phyloP scores from a whole-genome alignment of 2,329 filamentous ascomycete species.

The Pyrenochaeta sp. region DNA sequence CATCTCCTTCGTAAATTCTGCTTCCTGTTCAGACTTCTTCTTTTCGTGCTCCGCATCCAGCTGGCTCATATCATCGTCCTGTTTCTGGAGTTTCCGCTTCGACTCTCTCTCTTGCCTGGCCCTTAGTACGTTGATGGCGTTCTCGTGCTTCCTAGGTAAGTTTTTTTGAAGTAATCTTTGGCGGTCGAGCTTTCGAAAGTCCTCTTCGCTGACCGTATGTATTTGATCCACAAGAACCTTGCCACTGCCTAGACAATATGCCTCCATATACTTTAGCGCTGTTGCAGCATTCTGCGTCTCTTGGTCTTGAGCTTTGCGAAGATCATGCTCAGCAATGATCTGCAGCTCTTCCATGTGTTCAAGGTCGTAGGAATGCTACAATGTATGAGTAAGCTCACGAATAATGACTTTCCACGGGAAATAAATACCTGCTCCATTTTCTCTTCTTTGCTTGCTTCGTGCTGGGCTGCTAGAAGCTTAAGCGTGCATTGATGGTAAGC shows the following conservation, averaged over 20 bases:
- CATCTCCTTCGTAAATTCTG: slow-evolving; percentile 41
- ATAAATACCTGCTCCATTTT: slow-evolving; percentile 38
- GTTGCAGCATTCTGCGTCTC: slow-evolving; percentile 54
- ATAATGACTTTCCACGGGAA: neutral
- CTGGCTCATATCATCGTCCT: slow-evolving; percentile 50
- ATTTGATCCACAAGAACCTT: slow-evolving; percentile 27
- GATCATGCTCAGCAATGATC: slow-evolving; percentile 52
- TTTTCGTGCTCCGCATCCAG: slow-evolving; percentile 42
- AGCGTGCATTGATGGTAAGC: slow-evolving; percentile 33
- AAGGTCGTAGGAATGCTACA: slow-evolving; percentile 48
- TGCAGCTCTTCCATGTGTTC: slow-evolving; percentile 55
- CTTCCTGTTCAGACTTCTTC: slow-evolving; percentile 44
- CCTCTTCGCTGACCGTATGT: slow-evolving; percentile 54
- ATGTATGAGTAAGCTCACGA: slow-evolving; percentile 25
- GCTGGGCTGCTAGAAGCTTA: slow-evolving; percentile 26
- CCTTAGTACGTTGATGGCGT: slow-evolving; percentile 56
- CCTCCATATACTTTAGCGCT: slow-evolving; percentile 57
- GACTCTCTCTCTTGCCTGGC: slow-evolving; percentile 53
- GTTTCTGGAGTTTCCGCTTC: slow-evolving; percentile 45
- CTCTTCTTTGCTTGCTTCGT: slow-evolving; percentile 27
- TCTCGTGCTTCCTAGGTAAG: slow-evolving; percentile 53
- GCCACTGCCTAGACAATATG: slow-evolving; percentile 53
- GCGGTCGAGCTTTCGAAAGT: slow-evolving; percentile 52
- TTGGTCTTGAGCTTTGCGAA: slow-evolving; percentile 50
- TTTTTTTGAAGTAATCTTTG: slow-evolving; percentile 48